Evolutionary conservation across 768 basidiomycete genomes (phyloP).

Genomic region (Multifurca ochricompacta): DNA sequence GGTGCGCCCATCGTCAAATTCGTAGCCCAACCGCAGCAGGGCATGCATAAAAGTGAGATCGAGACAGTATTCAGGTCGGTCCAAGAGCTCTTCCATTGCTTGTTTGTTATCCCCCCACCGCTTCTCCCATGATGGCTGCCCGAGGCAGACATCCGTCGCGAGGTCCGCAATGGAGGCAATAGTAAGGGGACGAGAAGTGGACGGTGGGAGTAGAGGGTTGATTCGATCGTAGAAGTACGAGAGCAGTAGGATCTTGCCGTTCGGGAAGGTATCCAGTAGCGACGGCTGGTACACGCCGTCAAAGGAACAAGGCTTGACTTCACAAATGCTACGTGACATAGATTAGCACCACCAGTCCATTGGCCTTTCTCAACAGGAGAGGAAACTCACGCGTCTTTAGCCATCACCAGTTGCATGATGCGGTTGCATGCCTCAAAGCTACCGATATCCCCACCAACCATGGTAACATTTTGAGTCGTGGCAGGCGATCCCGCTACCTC

Average conservation of each 20-base stretch:
- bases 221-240: constrained; percentile 98
- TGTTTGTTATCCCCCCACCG: constrained; percentile 39
- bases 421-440: constrained; percentile 81
- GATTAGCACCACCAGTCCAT: background rate
- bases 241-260: constrained; percentile 80
- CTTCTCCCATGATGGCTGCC: constrained; percentile 49
- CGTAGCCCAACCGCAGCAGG: constrained; percentile 82
- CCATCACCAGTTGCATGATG: constrained; percentile 81
- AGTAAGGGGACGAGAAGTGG: constrained; percentile 24
- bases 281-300: constrained; percentile 97
- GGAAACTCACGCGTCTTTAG: constrained; percentile 79
- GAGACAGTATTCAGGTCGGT: constrained; percentile 88
- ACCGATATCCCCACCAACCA: constrained; percentile 78
- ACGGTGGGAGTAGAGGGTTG: constrained; percentile 53
- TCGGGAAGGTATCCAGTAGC: constrained; percentile 78
- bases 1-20: constrained; percentile 62
- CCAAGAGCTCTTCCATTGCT: constrained; percentile 63
- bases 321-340: constrained; percentile 54
- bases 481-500: constrained; percentile 36
- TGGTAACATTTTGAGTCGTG: constrained; percentile 56
- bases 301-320: constrained; percentile 92
- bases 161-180: constrained; percentile 54
- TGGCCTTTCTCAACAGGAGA: background rate
- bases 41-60: constrained; percentile 95
- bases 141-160: constrained; percentile 68